A percentile compares a stretch with the other conserved stretches of the same genome.
Evolutionary conservation across 495 filamentous ascomycete species (phyloP).

Genomic region (Platismatia glauca): DNA sequence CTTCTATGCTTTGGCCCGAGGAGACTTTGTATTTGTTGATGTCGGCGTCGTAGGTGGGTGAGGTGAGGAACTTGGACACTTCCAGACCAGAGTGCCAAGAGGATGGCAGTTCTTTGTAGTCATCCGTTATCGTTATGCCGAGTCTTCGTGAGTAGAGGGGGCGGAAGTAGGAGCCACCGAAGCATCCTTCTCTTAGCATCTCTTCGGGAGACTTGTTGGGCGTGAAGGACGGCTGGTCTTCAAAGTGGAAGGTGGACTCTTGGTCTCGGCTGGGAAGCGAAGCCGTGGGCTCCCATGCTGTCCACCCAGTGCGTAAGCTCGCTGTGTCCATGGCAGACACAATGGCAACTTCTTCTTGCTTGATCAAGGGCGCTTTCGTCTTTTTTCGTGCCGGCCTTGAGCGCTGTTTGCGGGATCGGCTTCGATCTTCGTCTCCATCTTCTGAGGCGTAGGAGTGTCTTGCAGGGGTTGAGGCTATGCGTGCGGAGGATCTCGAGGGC

Average conservation of each 20-base stretch:
- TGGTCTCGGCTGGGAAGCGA: constrained; percentile 32
- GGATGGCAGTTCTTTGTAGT: constrained; percentile 35
- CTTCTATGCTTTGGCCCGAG: constrained; percentile 42
- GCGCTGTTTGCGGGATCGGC: not conserved
- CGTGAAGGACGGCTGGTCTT: constrained; percentile 33
- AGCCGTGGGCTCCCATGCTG: constrained; percentile 32
- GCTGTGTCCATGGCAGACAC: constrained; percentile 26
- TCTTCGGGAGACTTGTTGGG: constrained; percentile 43
- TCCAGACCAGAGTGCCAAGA: constrained; percentile 34
- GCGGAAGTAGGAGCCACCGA: constrained; percentile 42
- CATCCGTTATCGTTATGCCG: constrained; percentile 31
- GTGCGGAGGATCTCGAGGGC: constrained; percentile 31
- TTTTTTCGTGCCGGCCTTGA: not conserved
- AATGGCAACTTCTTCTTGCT: constrained; percentile 1
- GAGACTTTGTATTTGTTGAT: constrained; percentile 41
- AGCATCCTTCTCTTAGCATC: constrained; percentile 38
- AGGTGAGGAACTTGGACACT: constrained; percentile 29
- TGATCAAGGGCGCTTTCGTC: not conserved
- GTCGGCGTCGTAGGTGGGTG: constrained; percentile 32
- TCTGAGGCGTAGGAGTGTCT: constrained; percentile 24
- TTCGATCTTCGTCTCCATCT: constrained; percentile 13
- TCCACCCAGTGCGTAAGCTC: constrained; percentile 32
- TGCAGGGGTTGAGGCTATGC: constrained; percentile 26
- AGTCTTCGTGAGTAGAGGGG: constrained; percentile 33
- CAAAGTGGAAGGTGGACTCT: constrained; percentile 34